Evolutionary conservation across 345 rosid species (phyloP), one percentile per base, ranked within the genome.

Genomic region (Gossypium mustelinum): DNA sequence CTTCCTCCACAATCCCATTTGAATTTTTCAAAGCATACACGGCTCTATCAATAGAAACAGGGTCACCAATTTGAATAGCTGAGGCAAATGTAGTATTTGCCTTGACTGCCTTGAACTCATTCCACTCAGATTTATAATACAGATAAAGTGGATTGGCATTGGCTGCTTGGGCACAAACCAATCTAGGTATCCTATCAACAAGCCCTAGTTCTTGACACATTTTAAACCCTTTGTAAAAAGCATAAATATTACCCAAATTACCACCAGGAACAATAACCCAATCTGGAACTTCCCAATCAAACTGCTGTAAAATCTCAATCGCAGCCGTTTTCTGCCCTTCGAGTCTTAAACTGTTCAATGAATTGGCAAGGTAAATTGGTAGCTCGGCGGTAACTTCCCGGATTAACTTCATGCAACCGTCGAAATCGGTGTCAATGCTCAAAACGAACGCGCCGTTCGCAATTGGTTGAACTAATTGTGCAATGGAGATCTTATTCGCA

Each of bases 251-350:
- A 4, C 98, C 98, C 16, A 94, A 80, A 69, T 94, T 94, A 11
- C 97, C 97, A 51, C 98, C 98, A 0, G 97, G 98, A 59, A 94
- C 90, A n/a, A 94, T 89, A 29, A 94, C 98, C 98, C 98, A 94
- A 73, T 94, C 96, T 0, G 98, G 98, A 54, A 94, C 97, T 74
- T 89, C 86, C 97, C 98, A 94, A 62, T 94, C 90, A 73, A 91
- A 91, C 84, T 93, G 98, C 88, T 93, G 98, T 80, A 93, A 73
- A 70, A 93, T 93, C 87, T 93, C 97, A 2, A 94, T 87, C 0
- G 97, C 98, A 27, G 97, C 97, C 7, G 97, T 94, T 64, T 94
- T 91, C 70, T 94, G 98, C 55, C 98, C 97, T 83, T 94, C 98
- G 3, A 94, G 80, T 77, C 98, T 89, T 73, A 94, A 84, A 78